A percentile compares a stretch with the other conserved stretches of the same genome.
Conservation (phyloP, 441 rosid species). For the Eutrema salsugineum region DNA sequence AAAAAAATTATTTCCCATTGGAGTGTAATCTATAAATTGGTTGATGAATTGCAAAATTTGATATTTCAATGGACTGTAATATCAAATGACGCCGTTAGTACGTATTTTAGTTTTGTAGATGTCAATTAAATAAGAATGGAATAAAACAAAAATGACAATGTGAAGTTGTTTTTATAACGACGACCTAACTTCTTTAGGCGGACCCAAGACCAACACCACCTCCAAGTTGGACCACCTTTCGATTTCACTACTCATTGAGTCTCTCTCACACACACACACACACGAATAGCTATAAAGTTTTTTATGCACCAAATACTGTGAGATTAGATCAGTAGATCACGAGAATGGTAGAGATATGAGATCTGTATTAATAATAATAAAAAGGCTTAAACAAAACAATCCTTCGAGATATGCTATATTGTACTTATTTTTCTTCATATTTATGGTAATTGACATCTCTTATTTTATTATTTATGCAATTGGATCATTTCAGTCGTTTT, state of each 20-base stretch:
- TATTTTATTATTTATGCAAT: too few species aligned
- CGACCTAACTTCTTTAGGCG: constrained; percentile 26
- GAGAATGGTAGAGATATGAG: neutral
- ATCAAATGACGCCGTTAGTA: neutral
- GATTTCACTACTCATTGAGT: constrained; percentile 7
- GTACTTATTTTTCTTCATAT: too few species aligned
- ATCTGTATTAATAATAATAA: neutral
- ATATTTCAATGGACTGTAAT: neutral
- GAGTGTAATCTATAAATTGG: neutral
- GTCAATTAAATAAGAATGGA: neutral
- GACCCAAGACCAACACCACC: constrained; percentile 23
- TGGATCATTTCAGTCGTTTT: too few species aligned
- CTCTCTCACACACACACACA: neutral
- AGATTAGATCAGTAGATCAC: neutral
- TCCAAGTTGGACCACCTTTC: constrained; percentile 30
- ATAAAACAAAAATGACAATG: constrained; percentile 3
- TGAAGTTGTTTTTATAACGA: constrained; percentile 28
- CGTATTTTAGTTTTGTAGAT: neutral
- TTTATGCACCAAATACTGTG: neutral
- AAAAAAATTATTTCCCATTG: neutral
- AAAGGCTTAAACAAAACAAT: neutral
- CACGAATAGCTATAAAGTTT: neutral
- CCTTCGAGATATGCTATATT: neutral
- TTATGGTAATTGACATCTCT: too few species aligned
- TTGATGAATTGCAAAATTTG: neutral